Conservation (phyloP, 2,329 filamentous ascomycete species). For the Raffaelea albimanens region DNA sequence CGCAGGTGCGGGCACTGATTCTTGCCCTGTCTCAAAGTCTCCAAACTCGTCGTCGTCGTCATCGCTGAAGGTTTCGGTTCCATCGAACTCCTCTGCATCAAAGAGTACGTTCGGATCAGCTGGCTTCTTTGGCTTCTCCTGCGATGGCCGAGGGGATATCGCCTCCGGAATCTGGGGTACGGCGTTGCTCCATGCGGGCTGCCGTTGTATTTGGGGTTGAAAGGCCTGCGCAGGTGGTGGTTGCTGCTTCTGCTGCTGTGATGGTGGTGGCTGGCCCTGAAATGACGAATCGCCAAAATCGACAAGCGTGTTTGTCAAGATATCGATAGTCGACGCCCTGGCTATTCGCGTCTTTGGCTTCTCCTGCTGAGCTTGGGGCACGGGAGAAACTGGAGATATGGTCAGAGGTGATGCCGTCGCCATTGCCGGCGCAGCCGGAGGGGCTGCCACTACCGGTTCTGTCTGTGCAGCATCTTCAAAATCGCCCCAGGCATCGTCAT, state of each 20-base stretch:
- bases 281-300: conserved; percentile 19
- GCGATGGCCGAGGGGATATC: neutral
- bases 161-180: neutral
- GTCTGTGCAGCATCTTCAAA: conserved; percentile 48
- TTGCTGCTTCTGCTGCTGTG: neutral
- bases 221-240: neutral
- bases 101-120: conserved; percentile 51
- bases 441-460: conserved; percentile 6
- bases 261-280: conserved; percentile 7
- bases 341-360: conserved; percentile 22
- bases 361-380: conserved; percentile 9
- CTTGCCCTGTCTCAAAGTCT: conserved; percentile 19
- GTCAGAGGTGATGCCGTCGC: neutral
- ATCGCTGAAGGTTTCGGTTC: conserved; percentile 24
- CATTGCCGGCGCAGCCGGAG: conserved; percentile 6
- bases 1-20: too few species aligned
- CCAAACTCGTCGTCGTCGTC: conserved; percentile 17
- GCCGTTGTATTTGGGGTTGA: neutral
- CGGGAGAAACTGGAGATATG: conserved; percentile 1
- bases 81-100: conserved; percentile 50
- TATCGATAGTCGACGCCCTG: conserved; percentile 42
- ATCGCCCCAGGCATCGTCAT: conserved; percentile 59
- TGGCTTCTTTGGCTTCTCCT: conserved; percentile 12
- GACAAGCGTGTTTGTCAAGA: conserved; percentile 43
- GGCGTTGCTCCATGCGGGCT: neutral